Percentiles rank a stretch among this genome's conserved stretches.
Conservation (phyloP, 2,329 filamentous ascomycete genomes). For the Thielaviopsis musarum region DNA sequence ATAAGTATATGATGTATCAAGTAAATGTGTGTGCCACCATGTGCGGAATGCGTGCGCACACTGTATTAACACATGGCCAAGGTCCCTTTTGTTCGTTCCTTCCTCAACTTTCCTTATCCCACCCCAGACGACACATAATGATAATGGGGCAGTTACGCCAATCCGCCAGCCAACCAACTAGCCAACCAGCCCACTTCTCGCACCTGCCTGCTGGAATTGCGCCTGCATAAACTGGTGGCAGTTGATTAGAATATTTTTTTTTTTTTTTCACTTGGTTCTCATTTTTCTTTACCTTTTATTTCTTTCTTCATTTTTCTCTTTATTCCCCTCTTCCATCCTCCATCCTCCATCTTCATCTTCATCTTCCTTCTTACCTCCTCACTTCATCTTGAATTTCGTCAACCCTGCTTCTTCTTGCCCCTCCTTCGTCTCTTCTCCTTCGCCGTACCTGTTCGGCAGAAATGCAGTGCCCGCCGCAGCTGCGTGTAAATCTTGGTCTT, state of each 20-base stretch:
- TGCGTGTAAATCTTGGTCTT: not conserved
- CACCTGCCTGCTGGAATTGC: not conserved
- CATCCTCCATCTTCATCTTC: no score
- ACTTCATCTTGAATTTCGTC: no score
- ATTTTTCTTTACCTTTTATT: no score
- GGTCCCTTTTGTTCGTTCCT: not conserved
- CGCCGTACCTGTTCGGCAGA: not conserved
- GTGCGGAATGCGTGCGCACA: not conserved
- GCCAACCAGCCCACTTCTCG: not conserved
- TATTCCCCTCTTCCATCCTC: no score
- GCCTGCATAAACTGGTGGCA: no score
- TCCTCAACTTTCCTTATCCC: not conserved
- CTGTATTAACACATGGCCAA: slow-evolving; percentile 3
- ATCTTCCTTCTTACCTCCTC: no score
- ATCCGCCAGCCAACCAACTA: not conserved
- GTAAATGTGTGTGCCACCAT: not conserved
- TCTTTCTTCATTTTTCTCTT: no score
- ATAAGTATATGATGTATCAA: not conserved
- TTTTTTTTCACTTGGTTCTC: not conserved
- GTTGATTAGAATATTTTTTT: not conserved
- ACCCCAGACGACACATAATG: not conserved
- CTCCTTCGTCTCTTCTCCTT: not conserved
- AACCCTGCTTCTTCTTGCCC: not conserved
- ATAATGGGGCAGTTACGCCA: not conserved
- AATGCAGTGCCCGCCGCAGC: slow-evolving; percentile 1